Evolutionary conservation across 805 yeast genomes (phyloP).

Genomic region (Ogataea degrootiae): DNA sequence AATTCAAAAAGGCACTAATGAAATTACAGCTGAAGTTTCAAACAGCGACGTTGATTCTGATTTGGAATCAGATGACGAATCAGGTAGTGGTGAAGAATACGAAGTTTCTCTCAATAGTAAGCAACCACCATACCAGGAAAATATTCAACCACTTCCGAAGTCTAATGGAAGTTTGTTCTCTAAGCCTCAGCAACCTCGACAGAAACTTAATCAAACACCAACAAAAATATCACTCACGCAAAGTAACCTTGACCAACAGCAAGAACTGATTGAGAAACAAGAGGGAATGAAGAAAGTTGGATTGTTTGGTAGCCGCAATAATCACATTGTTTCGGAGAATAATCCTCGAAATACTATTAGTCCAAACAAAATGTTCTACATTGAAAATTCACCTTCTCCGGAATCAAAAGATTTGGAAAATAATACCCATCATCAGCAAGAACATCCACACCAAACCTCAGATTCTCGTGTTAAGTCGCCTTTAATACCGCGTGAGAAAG

Average conservation of each 20-base stretch:
- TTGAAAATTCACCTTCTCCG: constrained; percentile 30
- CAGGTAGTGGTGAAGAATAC: not conserved
- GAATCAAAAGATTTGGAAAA: constrained; percentile 10
- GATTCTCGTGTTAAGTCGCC: constrained; percentile 8
- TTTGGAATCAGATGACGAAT: constrained; percentile 8
- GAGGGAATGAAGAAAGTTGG: not conserved
- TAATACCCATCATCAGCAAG: not conserved
- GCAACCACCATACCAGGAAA: too few species aligned
- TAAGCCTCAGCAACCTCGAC: not conserved
- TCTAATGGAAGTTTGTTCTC: too few species aligned
- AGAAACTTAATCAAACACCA: not conserved
- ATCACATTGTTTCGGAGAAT: not conserved
- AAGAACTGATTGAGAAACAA: constrained; percentile 7
- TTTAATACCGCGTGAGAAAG: constrained; percentile 5
- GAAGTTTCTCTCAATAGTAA: not conserved
- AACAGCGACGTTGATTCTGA: constrained; percentile 19
- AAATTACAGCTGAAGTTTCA: constrained; percentile 26
- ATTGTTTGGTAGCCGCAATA: not conserved
- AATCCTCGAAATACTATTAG: not conserved
- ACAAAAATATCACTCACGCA: constrained; percentile 12
- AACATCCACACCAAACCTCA: not conserved
- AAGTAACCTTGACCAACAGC: constrained; percentile 13
- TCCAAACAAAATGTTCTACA: constrained; percentile 26
- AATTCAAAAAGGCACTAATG: constrained; percentile 18
- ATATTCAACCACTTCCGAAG: too few species aligned